Evolutionary conservation across 345 rosid genomes (phyloP).

Genomic region (Eucalyptus dawsonii): DNA sequence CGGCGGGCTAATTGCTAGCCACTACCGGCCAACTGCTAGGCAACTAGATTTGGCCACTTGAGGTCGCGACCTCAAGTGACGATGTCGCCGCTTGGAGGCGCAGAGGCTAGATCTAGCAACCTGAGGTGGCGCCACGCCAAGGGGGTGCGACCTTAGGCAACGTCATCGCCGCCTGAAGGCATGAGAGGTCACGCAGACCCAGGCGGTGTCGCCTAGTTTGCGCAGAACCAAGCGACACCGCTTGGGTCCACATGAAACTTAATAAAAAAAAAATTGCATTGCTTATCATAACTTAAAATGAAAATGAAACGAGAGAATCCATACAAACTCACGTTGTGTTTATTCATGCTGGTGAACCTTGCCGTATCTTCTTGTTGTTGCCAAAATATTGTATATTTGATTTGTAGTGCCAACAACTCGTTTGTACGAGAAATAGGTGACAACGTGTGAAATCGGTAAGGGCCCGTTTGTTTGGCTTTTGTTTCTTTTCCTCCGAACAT

Average conservation of each 20-base stretch:
- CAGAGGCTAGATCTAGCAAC: accelerated
- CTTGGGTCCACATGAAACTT: accelerated
- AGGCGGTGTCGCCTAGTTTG: no score
- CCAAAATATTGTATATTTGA: not conserved
- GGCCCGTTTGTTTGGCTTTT: no score
- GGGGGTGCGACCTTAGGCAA: accelerated
- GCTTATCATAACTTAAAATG: not conserved
- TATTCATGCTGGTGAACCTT: not conserved
- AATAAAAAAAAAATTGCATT: not conserved
- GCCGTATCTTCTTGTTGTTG: not conserved
- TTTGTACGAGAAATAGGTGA: not conserved
- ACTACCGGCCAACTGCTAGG: accelerated
- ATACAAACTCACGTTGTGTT: not conserved
- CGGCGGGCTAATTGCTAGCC: no score
- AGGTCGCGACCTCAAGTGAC: no score
- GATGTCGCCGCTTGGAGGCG: accelerated
- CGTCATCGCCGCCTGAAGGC: accelerated
- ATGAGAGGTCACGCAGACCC: accelerated
- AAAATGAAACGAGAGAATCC: not conserved
- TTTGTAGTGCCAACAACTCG: not conserved
- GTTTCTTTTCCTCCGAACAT: accelerated
- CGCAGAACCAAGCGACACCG: no score
- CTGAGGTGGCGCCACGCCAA: no score
- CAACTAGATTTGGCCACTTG: no score
- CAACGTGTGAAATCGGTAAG: accelerated